phyloP scores from a whole-genome alignment of 2,329 filamentous ascomycete genomes.

The Colletotrichum cereale region DNA sequence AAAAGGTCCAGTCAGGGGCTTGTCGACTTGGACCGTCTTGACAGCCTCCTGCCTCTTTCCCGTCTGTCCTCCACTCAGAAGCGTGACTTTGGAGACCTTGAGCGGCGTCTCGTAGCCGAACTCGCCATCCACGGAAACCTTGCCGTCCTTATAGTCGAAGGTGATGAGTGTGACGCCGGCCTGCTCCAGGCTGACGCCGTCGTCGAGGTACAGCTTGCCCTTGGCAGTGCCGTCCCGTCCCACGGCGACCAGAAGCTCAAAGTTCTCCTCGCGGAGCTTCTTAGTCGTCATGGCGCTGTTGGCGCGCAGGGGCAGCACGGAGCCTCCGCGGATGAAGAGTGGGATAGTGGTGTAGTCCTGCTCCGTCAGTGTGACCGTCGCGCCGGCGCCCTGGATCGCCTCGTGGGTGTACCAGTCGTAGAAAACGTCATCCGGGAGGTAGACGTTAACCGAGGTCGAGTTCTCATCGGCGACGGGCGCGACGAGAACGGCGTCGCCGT shows the following conservation, averaged over 20 bases:
- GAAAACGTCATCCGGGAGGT: slow-evolving; percentile 64
- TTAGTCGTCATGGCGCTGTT: slow-evolving; percentile 72
- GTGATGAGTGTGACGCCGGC: slow-evolving; percentile 65
- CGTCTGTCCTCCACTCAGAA: slow-evolving; percentile 51
- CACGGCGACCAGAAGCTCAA: slow-evolving; percentile 78
- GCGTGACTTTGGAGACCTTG: slow-evolving; percentile 61
- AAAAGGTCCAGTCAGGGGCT: slow-evolving; percentile 43
- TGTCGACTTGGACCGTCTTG: slow-evolving; percentile 43
- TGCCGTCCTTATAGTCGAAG: slow-evolving; percentile 69
- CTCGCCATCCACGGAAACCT: slow-evolving; percentile 62
- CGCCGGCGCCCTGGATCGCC: slow-evolving; percentile 37
- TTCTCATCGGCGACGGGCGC: slow-evolving; percentile 61
- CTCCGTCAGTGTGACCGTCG: slow-evolving; percentile 43
- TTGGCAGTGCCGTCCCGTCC: slow-evolving; percentile 71
- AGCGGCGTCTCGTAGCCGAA: slow-evolving; percentile 65
- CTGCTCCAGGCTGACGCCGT: slow-evolving; percentile 76
- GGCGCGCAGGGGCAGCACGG: slow-evolving; percentile 72
- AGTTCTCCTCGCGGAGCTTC: slow-evolving; percentile 72
- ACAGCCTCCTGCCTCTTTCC: slow-evolving; percentile 25
- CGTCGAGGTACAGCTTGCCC: slow-evolving; percentile 81
- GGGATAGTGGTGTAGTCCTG: slow-evolving; percentile 67
- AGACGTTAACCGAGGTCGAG: slow-evolving; percentile 58
- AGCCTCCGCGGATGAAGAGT: slow-evolving; percentile 75
- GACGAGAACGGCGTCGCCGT: slow-evolving; percentile 61
- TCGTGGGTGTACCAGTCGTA: slow-evolving; percentile 66